These are phyloP conservation scores for Chlorella sp. DNA, from an alignment of 139 green algal genomes.

Conservation along the genomic window DNA sequence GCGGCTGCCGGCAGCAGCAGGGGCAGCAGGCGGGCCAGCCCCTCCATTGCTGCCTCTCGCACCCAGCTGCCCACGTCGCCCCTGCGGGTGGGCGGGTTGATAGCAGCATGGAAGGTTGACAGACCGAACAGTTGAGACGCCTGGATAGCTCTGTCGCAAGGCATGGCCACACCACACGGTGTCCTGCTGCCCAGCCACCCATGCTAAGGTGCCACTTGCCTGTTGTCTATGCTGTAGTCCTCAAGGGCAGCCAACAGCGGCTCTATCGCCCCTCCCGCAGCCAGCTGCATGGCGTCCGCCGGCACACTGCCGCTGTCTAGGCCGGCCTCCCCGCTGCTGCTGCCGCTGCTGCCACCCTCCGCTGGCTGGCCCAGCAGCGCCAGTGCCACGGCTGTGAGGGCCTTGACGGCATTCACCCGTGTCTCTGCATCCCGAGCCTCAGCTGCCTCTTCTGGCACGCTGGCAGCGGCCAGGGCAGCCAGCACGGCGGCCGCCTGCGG, in stretches of 20 bases:
- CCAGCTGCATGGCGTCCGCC: neutral
- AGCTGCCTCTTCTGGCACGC: constrained; percentile 55
- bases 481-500: constrained; percentile 46
- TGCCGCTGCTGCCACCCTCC: neutral
- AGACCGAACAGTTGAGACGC: neutral
- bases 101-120: too few relatives aligned
- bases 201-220: constrained; percentile 22
- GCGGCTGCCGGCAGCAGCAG: constrained; percentile 34
- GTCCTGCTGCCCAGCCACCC: neutral
- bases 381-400: constrained; percentile 49
- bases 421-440: constrained; percentile 78
- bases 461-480: constrained; percentile 30
- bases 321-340: neutral
- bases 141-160: neutral
- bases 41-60: constrained; percentile 84
- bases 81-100: constrained; percentile 45
- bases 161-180: too few relatives aligned
- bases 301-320: neutral
- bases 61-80: constrained; percentile 97
- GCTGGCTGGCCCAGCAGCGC: constrained; percentile 26
- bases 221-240: constrained; percentile 95
- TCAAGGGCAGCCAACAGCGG: constrained; percentile 69
- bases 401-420: constrained; percentile 68
- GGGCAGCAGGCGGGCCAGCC: constrained; percentile 40
- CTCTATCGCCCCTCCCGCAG: neutral